A percentile compares a stretch with the other conserved stretches of the same genome.
Conservation (phyloP, 768 basidiomycete species). For the Pleurotus giganteus region DNA sequence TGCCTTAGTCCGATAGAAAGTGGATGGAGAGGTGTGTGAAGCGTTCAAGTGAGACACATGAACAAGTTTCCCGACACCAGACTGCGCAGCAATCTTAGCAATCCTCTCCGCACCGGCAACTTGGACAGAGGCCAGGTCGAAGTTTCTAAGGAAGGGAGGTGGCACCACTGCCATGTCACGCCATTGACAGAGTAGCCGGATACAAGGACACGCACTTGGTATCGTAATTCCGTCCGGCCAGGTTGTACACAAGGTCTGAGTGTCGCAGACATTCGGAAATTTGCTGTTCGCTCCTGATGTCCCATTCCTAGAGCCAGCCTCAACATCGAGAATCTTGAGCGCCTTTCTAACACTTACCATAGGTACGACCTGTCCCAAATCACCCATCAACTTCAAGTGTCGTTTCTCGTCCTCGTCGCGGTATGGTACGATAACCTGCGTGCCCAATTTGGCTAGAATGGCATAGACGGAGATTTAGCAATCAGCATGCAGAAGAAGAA, state of each 20-base stretch:
- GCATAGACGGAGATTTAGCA: slow-evolving; percentile 4
- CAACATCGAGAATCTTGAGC: slow-evolving; percentile 6
- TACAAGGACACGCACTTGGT: slow-evolving; percentile 68
- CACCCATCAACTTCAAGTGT: slow-evolving; percentile 89
- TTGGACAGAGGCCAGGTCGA: slow-evolving; percentile 77
- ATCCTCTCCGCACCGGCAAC: slow-evolving; percentile 81
- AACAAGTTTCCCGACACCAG: slow-evolving; percentile 80
- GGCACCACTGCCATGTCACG: too few relatives aligned
- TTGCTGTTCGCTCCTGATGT: slow-evolving; percentile 84
- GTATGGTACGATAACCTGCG: slow-evolving; percentile 93
- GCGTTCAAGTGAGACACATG: slow-evolving; percentile 98
- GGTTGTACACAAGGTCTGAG: slow-evolving; percentile 96
- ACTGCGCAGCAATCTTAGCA: slow-evolving; percentile 74
- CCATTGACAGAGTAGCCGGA: too few relatives aligned
- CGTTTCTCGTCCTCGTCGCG: slow-evolving; percentile 93
- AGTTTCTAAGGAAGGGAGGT: slow-evolving; percentile 65
- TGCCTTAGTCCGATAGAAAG: slow-evolving; percentile 86
- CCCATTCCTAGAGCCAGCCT: slow-evolving; percentile 77
- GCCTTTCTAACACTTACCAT: slow-evolving; percentile 55
- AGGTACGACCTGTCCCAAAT: slow-evolving; percentile 93
- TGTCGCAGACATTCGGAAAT: slow-evolving; percentile 93
- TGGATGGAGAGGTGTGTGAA: slow-evolving; percentile 69
- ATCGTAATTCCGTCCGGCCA: slow-evolving; percentile 90
- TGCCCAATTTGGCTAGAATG: slow-evolving; percentile 75
- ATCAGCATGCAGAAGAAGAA: slow-evolving; percentile 9